Conservation (phyloP, 805 yeast genomes). For the Hanseniaspora valbyensis region DNA sequence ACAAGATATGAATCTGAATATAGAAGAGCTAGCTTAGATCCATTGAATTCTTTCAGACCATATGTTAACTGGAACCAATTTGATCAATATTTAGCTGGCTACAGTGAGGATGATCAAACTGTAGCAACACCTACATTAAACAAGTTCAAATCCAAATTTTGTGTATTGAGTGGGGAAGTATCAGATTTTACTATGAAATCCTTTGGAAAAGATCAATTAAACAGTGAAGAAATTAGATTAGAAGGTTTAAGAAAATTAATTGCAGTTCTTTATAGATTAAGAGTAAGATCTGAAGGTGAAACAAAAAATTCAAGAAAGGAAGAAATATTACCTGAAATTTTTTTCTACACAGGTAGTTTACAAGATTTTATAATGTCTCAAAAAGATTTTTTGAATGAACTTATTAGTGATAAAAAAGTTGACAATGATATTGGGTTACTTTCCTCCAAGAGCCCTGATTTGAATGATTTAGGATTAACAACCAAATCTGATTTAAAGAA, state of each 20-base stretch:
- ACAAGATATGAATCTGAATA: conserved; percentile 69
- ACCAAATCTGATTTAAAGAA: conserved; percentile 40
- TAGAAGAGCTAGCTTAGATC: conserved; percentile 45
- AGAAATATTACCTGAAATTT: conserved; percentile 60
- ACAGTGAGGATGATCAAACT: conserved; percentile 46
- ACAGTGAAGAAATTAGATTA: conserved; percentile 79
- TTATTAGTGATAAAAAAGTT: conserved; percentile 27
- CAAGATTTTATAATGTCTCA: conserved; percentile 51
- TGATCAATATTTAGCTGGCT: conserved; percentile 88
- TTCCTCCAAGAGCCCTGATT: not conserved
- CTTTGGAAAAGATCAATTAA: conserved; percentile 46
- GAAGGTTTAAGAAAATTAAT: conserved; percentile 74
- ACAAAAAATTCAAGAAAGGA: conserved; percentile 29
- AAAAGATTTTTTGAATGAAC: conserved; percentile 35
- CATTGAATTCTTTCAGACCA: conserved; percentile 41
- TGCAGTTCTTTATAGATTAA: conserved; percentile 48
- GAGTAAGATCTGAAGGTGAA: conserved; percentile 37
- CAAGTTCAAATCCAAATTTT: conserved; percentile 67
- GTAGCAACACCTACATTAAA: conserved; percentile 32
- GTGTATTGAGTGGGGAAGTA: conserved; percentile 66
- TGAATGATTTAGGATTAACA: conserved; percentile 29
- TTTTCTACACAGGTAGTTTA: conserved; percentile 78
- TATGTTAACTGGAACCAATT: conserved; percentile 78
- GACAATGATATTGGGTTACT: not conserved
- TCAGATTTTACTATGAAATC: conserved; percentile 39